These are phyloP conservation scores for Vitis hybrid DNA, from an alignment of 177 flowering plant species.

Conservation along the genomic window DNA sequence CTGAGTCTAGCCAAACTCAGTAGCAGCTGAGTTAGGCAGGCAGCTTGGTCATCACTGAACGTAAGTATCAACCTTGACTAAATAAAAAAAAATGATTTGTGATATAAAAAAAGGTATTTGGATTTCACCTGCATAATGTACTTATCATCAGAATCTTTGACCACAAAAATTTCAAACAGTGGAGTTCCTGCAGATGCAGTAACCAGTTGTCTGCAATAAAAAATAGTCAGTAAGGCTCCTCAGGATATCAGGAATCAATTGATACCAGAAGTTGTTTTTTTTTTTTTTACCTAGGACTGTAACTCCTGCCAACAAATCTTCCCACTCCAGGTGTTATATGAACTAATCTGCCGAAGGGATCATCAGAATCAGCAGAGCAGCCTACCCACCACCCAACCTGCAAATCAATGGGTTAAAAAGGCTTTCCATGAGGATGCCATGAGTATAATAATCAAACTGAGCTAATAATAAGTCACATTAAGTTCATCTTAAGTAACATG, in stretches of 20 bases:
- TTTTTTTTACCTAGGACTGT: constrained; percentile 72
- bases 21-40: background rate
- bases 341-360: constrained; percentile 82
- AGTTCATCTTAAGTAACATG: too few species aligned
- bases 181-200: constrained; percentile 85
- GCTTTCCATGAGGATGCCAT: background rate
- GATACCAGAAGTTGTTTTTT: background rate
- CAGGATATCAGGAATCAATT: background rate
- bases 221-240: constrained; percentile 12
- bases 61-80: background rate
- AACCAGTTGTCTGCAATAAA: constrained; percentile 77
- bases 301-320: constrained; percentile 82
- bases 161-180: constrained; percentile 87
- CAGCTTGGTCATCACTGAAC: background rate
- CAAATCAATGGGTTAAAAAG: constrained; percentile 3
- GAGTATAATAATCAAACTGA: too few species aligned
- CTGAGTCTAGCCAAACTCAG: background rate
- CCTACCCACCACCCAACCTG: constrained; percentile 99
- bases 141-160: constrained; percentile 54
- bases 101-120: background rate
- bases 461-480: too few species aligned
- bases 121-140: constrained; percentile 75
- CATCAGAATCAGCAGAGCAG: constrained; percentile 69
- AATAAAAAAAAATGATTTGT: background rate
- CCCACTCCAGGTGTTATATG: constrained; percentile 85